phyloP scores from a whole-genome alignment of 768 basidiomycete genomes.

The Serendipita sp. region DNA sequence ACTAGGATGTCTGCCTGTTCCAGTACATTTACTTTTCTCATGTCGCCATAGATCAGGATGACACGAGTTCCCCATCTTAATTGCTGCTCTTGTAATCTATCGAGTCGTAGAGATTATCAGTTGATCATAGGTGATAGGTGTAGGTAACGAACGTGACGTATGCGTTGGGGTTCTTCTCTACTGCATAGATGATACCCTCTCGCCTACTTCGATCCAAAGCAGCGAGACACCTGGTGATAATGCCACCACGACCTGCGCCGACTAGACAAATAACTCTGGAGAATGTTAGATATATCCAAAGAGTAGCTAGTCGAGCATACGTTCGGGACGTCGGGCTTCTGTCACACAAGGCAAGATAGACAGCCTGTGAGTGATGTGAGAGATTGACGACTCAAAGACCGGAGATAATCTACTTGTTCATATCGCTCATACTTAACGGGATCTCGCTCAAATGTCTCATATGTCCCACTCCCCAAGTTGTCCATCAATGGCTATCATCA shows the following conservation, averaged over 20 bases:
- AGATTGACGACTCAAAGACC: too few relatives aligned
- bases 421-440: constrained; percentile 93
- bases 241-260: constrained; percentile 87
- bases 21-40: constrained; percentile 69
- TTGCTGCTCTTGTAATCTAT: constrained; percentile 70
- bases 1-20: constrained; percentile 86
- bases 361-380: constrained; percentile 33
- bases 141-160: constrained; percentile 64
- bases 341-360: constrained; percentile 63
- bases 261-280: constrained; percentile 73
- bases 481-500: constrained; percentile 77
- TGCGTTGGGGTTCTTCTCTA: constrained; percentile 95
- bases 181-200: constrained; percentile 57
- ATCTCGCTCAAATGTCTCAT: constrained; percentile 95
- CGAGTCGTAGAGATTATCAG: not conserved
- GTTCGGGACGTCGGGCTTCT: constrained; percentile 41
- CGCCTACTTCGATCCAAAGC: constrained; percentile 56
- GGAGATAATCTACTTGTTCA: constrained; percentile 47
- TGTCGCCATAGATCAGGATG: constrained; percentile 81
- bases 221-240: constrained; percentile 68
- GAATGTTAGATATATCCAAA: constrained; percentile 1
- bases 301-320: constrained; percentile 28
- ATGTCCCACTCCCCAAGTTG: constrained; percentile 85
- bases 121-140: not conserved
- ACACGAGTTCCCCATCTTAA: constrained; percentile 72